Conservation (phyloP, 1,284 basidiomycete genomes). For the Cystobasidium pallidum region DNA sequence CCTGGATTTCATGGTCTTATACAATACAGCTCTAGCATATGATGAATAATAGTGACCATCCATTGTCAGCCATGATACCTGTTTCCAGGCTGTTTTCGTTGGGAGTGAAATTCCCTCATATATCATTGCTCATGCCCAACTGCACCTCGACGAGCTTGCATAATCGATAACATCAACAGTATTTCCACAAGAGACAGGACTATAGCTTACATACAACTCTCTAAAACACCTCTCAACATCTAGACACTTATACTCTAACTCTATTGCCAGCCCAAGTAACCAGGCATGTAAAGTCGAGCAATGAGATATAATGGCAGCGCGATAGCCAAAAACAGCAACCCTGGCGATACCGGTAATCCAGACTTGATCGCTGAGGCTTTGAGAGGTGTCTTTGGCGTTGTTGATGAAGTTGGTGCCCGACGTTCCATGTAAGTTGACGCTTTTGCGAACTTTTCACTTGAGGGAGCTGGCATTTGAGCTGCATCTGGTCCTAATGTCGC, state of each 20-base stretch:
- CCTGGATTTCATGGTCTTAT: no score
- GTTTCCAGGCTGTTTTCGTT: no score
- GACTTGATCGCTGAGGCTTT: background rate
- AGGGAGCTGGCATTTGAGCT: conserved; percentile 15
- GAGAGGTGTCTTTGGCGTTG: background rate
- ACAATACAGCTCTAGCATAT: no score
- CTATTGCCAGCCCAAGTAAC: background rate
- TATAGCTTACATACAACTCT: background rate
- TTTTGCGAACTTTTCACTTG: conserved; percentile 11
- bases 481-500: conserved; percentile 2
- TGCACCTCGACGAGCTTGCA: background rate
- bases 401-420: background rate
- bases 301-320: conserved; percentile 14
- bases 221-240: background rate
- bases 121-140: no score
- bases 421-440: conserved; percentile 9
- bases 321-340: conserved; percentile 10
- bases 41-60: no score
- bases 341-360: background rate
- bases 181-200: background rate
- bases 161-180: background rate
- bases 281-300: background rate
- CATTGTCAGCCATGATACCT: no score
- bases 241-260: background rate
- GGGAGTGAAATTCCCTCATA: no score